Evolutionary conservation across 2,329 filamentous ascomycete genomes (phyloP).

Genomic region (Arthroderma uncinatum): DNA sequence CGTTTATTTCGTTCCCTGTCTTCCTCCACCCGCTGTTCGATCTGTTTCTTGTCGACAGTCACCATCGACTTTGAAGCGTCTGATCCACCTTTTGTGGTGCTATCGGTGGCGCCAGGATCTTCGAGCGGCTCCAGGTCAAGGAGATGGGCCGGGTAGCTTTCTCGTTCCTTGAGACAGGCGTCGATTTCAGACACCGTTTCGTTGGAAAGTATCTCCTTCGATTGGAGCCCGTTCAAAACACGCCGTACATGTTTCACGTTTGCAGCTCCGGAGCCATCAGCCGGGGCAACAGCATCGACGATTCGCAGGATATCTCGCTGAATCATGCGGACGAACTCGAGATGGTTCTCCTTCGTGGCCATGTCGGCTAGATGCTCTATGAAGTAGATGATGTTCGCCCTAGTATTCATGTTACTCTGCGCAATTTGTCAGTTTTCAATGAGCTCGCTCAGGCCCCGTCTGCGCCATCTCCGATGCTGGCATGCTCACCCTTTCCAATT

Average conservation of each 20-base stretch:
- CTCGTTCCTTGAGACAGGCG: conserved; percentile 68
- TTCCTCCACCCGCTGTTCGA: conserved; percentile 94
- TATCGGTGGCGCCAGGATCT: conserved; percentile 14
- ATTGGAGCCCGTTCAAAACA: conserved; percentile 59
- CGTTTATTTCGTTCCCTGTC: conserved; percentile 91
- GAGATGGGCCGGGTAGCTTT: conserved; percentile 51
- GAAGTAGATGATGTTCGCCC: conserved; percentile 99
- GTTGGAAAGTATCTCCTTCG: conserved; percentile 59
- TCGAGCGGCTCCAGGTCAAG: conserved; percentile 35
- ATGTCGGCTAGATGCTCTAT: conserved; percentile 89
- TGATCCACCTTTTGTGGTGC: conserved; percentile 17
- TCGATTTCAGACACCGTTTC: conserved; percentile 72
- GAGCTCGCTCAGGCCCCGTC: not conserved
- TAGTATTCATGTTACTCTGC: conserved; percentile 87
- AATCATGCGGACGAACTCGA: conserved; percentile 85
- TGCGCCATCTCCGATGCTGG: not conserved
- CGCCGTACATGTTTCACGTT: conserved; percentile 88
- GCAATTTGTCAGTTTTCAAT: not conserved
- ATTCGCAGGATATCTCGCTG: conserved; percentile 84
- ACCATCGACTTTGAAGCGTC: conserved; percentile 29
- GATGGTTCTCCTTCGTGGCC: conserved; percentile 62
- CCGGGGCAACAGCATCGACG: conserved; percentile 81
- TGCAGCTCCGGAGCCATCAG: conserved; percentile 75
- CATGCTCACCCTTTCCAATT: conserved; percentile 61
- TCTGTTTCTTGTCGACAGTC: conserved; percentile 68